Base-by-base conservation (phyloP, 768 basidiomycete genomes). In the Suillus paluster region DNA sequence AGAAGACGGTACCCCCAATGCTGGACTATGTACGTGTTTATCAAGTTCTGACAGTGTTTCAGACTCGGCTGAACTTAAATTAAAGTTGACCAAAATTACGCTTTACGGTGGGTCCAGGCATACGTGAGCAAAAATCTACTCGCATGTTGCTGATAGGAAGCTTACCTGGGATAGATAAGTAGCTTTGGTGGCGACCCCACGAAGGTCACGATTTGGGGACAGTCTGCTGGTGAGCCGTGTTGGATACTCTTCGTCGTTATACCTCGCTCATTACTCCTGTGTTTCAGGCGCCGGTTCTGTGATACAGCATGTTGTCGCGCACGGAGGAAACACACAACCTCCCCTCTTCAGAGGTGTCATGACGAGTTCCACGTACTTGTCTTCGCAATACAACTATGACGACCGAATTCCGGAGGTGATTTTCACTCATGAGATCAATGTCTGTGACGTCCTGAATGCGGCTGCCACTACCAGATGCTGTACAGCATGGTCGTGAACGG, bases 241-340 rank as follows among this genome's bases (percentile, higher is more conserved):
- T 21, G 23, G n/a, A 9, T n/a, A 33, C 36, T 12, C 52, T n/a
- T 34, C 23, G 17, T 41, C 55, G 9, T 21, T 0, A 59, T 3
- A 3, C 11, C 25, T 5, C 15, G 17, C 4, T 33, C 55, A 19
- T 9, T 30, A 39, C 4, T n/a, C n/a, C 38, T 21, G 1, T 58
- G 14, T 42, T 33, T 38, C 41, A 79, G 80, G 80, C 58, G 83
- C 78, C 41, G 82, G 82, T 4, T 83, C 83, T 2, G 82, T 84
- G 7, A 25, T 84, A 9, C 83, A 84, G 57, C 83, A 84, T 36
- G 55, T 83, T 2, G 68, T 84, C 33, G 83, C 83, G 10, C 72
- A 83, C 30, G 74, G 73, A 12, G 83, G 83, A 17, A 71, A 77
- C 41, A 84, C 82, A 0, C 63, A 71, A 7, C 82, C 83, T 1